Evolutionary conservation across 306 rosid species (phyloP).

Genomic region (Amphicarpaea edgeworthii): DNA sequence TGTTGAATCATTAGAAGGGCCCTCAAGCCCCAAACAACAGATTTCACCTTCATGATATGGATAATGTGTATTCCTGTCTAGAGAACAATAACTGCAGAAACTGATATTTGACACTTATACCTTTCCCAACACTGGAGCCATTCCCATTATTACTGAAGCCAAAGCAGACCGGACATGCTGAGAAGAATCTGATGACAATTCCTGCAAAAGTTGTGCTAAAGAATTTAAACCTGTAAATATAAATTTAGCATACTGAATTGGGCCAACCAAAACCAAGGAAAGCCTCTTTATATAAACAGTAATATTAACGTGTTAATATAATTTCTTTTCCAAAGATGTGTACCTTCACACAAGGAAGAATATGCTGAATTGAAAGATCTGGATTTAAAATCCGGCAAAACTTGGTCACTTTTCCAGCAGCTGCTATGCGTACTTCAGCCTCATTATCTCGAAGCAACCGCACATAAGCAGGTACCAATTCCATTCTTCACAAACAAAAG

Average conservation of each 20-base stretch:
- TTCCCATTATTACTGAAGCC: constrained; percentile 99
- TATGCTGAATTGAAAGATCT: constrained; percentile 88
- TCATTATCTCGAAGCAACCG: constrained; percentile 97
- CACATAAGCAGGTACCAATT: constrained; percentile 96
- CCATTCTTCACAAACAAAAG: constrained; percentile 60
- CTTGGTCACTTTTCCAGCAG: constrained; percentile 97
- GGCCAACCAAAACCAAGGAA: constrained; percentile 34
- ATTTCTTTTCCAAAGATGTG: constrained; percentile 32
- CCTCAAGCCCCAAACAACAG: constrained; percentile 1
- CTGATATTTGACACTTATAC: constrained; percentile 50
- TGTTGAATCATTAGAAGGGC: not conserved
- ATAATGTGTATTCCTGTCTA: constrained; percentile 13
- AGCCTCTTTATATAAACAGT: not conserved
- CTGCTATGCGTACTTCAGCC: constrained; percentile 99
- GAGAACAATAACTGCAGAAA: constrained; percentile 35
- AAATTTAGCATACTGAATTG: constrained; percentile 30
- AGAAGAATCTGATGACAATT: constrained; percentile 95
- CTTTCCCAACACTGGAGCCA: constrained; percentile 98
- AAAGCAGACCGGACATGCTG: constrained; percentile 99
- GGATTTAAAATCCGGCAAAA: constrained; percentile 93
- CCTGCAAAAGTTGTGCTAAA: constrained; percentile 62
- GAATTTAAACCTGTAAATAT: constrained; percentile 32
- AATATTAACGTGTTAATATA: constrained; percentile 32
- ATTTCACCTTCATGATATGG: constrained; percentile 31
- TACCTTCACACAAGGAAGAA: constrained; percentile 99